Percentiles rank a stretch among this genome's conserved stretches.
Evolutionary conservation across 164 flowering plant species (phyloP).

Genomic region (Stephania cephalantha): DNA sequence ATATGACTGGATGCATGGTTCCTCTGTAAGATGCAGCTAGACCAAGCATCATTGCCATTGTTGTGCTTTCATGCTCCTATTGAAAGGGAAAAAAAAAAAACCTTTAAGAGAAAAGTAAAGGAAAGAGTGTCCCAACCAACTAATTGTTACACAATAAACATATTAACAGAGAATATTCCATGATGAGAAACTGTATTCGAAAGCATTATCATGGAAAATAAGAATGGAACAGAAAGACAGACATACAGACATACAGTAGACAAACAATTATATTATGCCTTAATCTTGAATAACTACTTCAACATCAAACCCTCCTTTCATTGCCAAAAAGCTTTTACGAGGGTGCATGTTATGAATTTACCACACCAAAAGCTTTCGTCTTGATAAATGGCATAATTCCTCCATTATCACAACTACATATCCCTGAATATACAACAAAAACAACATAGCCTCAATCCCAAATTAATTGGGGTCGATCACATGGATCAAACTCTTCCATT

Average conservation of each 20-base stretch:
- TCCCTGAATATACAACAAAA: no score
- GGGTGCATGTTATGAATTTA: no score
- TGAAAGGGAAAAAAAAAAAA: background rate
- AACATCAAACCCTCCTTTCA: no score
- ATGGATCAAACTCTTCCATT: no score
- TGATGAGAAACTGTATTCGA: background rate
- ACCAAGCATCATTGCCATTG: constrained; percentile 92
- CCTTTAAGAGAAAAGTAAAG: background rate
- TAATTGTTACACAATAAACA: background rate
- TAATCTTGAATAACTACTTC: no score
- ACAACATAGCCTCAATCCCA: no score
- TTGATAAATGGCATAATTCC: no score
- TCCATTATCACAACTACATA: no score
- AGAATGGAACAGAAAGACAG: background rate
- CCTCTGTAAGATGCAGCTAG: constrained; percentile 89
- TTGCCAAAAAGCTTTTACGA: no score
- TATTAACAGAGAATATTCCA: background rate
- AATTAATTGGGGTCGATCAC: no score
- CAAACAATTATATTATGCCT: background rate
- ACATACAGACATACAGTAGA: background rate
- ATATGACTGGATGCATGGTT: constrained; percentile 85
- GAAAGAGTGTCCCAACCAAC: background rate
- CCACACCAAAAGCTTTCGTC: no score
- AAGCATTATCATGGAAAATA: background rate
- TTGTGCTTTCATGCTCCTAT: constrained; percentile 90